phyloP scores from a whole-genome alignment of 2,329 filamentous ascomycete species.

The Fusarium sp. region DNA sequence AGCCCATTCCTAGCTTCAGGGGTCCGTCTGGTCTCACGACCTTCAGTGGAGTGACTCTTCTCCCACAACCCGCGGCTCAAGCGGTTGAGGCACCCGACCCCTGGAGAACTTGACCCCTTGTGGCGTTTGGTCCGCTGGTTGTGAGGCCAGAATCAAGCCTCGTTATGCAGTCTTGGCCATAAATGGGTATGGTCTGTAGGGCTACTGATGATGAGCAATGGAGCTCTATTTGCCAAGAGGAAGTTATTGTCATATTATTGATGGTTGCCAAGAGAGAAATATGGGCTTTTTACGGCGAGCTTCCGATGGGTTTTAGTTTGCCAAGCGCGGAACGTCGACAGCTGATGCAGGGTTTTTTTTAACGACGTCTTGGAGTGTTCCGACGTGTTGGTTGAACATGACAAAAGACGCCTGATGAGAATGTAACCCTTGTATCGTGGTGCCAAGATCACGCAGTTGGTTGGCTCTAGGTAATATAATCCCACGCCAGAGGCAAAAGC shows the following conservation, averaged over 20 bases:
- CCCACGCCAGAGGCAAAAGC: background rate
- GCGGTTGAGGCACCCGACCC: conserved; percentile 16
- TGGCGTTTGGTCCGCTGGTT: conserved; percentile 4
- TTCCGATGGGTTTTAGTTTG: conserved; percentile 5
- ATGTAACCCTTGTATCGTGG: conserved; percentile 1
- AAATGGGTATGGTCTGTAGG: conserved; percentile 24
- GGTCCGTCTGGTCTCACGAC: background rate
- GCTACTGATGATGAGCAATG: conserved; percentile 10
- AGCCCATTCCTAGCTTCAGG: background rate
- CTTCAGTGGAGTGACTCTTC: conserved; percentile 15
- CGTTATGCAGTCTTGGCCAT: conserved; percentile 20
- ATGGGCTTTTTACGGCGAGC: background rate
- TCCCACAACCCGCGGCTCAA: conserved; percentile 18
- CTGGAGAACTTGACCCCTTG: conserved; percentile 15
- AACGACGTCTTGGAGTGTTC: background rate
- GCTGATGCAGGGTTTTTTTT: conserved; percentile 18
- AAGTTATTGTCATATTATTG: background rate
- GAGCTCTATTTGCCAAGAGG: background rate
- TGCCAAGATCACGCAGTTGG: conserved; percentile 1
- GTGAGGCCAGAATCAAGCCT: conserved; percentile 27
- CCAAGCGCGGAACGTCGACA: conserved; percentile 20
- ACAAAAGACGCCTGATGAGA: background rate
- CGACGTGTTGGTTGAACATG: conserved; percentile 8
- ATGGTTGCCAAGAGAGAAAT: conserved; percentile 11
- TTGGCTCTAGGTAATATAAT: background rate